Evolutionary conservation across 495 filamentous ascomycete genomes (phyloP).

Genomic region (Geopyxis carbonaria): DNA sequence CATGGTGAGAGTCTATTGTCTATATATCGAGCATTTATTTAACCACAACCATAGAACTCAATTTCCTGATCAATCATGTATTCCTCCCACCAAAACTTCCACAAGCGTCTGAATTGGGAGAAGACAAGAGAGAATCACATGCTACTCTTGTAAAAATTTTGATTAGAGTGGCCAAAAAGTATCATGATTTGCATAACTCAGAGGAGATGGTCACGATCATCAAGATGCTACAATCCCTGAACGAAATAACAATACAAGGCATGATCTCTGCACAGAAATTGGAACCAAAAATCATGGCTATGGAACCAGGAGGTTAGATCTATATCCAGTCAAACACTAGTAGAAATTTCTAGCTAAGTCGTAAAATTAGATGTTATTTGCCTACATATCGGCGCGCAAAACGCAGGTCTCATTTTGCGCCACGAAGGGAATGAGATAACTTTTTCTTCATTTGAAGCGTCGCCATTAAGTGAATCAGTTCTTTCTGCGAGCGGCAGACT

Average conservation of each 20-base stretch:
- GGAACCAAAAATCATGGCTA: neutral
- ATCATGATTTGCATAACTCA: neutral
- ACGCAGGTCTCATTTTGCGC: constrained; percentile 39
- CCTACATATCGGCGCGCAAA: constrained; percentile 39
- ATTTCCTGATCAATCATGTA: constrained; percentile 39
- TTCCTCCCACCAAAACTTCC: constrained; percentile 44
- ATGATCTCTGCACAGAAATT: neutral
- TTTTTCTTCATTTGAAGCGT: constrained; percentile 42
- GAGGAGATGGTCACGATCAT: neutral
- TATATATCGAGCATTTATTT: too few relatives aligned
- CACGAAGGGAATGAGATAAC: constrained; percentile 22
- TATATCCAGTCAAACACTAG: neutral
- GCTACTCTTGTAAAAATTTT: too few relatives aligned
- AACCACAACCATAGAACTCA: too few relatives aligned
- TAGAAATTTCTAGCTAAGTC: neutral
- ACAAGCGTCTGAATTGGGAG: constrained; percentile 19
- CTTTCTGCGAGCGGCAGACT: constrained; percentile 35
- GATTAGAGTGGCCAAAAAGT: constrained; percentile 12
- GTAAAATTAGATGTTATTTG: constrained; percentile 18
- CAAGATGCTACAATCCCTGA: constrained; percentile 6
- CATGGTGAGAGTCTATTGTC: too few relatives aligned
- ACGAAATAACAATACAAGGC: neutral
- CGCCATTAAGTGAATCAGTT: constrained; percentile 32
- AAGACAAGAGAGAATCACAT: constrained; percentile 27
- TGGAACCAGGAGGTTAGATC: constrained; percentile 8